Evolutionary conservation across 2,329 filamentous ascomycete genomes (phyloP), one percentile per base, ranked within the genome.

Genomic region (Pseudogymnoascus sp.): DNA sequence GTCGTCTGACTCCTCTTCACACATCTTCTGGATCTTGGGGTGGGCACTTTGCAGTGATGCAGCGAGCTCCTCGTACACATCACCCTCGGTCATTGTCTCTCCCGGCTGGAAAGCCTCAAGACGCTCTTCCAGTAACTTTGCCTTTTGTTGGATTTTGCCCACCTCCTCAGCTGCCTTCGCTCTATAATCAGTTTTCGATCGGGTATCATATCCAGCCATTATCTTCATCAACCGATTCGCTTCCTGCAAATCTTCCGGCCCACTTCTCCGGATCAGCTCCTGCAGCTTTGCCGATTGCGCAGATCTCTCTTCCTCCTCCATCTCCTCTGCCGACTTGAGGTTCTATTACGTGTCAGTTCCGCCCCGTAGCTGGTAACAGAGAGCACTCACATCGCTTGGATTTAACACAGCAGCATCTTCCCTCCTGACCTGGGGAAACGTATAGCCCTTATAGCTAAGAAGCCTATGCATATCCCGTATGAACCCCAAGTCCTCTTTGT

Each of bases 1-100:
- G 71, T 99, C 94, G 64, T 97, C 93, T 9, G 92, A 97, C 72
- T 99, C 94, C 74, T 99, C 94, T 74, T 97, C 93, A 71, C 93
- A 97, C 93, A 99, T 99, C 77, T 91, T 97, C 73, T 97, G 93
- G 66, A 99, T 97, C 78, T 99, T 99, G 7, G 94, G 94, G 70
- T 99, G 94, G 2, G 94, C 94, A 71, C 89, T 97, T 73, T 91
- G 90, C 50, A 99, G 80, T 8, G 94, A 86, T 65, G 89, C 87
- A 4, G 92, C 92, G 60, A 99, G 82, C 78, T 99, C 94, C 79
- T 92, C 83, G 67, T 85, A 87, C 18, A 87, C 85, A 63, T 87
- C 85, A 11, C 84, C 83, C 16, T 87, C 84, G 18, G 75, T 72
- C 76, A 97, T 88, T 62, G 82, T 84, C 69, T 97, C 93, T 43